Percentiles rank a stretch among this genome's conserved stretches.
Conservation (phyloP, 495 filamentous ascomycete species). For the Ramalina intermedia region DNA sequence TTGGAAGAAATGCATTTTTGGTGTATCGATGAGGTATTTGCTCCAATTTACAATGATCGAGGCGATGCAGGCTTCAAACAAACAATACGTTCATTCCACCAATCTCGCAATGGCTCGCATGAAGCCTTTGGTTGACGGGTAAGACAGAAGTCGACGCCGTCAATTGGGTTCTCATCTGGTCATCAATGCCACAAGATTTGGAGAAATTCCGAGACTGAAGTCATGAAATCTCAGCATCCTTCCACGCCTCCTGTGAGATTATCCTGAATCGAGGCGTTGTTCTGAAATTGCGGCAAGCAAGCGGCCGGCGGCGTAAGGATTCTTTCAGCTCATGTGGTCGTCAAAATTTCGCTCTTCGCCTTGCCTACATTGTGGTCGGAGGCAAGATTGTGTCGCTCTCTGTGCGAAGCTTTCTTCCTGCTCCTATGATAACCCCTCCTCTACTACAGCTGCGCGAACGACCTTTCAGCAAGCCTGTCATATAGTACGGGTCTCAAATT, state of each 20-base stretch:
- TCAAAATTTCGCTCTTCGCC: neutral
- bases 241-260: no score
- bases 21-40: no score
- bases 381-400: neutral
- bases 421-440: neutral
- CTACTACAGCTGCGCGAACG: constrained; percentile 1
- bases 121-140: neutral
- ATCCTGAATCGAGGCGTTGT: no score
- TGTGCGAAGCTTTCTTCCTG: neutral
- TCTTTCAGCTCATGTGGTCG: neutral
- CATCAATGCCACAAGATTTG: no score
- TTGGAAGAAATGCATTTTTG: no score
- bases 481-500: neutral
- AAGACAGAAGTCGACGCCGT: no score
- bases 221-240: no score
- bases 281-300: neutral
- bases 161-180: no score
- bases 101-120: neutral
- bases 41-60: neutral
- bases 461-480: neutral
- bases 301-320: neutral
- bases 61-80: neutral
- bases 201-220: no score
- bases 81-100: neutral
- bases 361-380: neutral